A percentile compares a stretch with the other conserved stretches of the same genome.
Evolutionary conservation across 331 rosid species (phyloP).

Genomic region (Quercus phellos): DNA sequence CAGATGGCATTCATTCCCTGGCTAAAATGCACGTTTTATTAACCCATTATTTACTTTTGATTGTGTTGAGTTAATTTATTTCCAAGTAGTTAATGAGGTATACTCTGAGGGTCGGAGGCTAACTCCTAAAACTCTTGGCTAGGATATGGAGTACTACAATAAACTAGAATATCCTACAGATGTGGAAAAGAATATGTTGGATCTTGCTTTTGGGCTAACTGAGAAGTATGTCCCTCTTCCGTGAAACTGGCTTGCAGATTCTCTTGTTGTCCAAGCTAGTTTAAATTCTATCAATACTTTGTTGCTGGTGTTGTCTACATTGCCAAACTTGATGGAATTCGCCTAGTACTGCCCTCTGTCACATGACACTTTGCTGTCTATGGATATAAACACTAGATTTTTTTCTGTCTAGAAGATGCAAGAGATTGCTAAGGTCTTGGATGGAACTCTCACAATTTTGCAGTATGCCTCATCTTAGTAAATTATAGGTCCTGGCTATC

Average conservation of each 20-base stretch:
- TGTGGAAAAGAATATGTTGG: slow-evolving; percentile 90
- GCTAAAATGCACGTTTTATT: too few relatives aligned
- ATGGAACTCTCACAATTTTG: slow-evolving; percentile 25
- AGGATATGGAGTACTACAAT: slow-evolving; percentile 72
- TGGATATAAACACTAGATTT: slow-evolving; percentile 67
- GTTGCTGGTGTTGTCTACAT: slow-evolving; percentile 56
- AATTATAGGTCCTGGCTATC: too few relatives aligned
- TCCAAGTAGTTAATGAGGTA: neutral
- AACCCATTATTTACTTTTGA: too few relatives aligned
- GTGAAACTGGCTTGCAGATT: neutral
- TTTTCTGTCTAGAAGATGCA: slow-evolving; percentile 7
- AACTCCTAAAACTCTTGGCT: slow-evolving; percentile 8
- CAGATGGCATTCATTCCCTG: too few relatives aligned
- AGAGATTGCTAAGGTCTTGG: neutral
- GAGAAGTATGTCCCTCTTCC: slow-evolving; percentile 43
- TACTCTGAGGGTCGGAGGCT: neutral
- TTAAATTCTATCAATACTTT: neutral
- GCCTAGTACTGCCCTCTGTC: slow-evolving; percentile 75
- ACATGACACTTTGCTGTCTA: slow-evolving; percentile 82
- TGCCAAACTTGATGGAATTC: slow-evolving; percentile 81
- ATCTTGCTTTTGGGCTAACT: slow-evolving; percentile 73
- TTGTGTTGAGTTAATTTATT: slow-evolving; percentile 6
- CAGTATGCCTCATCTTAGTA: neutral
- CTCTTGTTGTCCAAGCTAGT: neutral
- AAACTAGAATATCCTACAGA: slow-evolving; percentile 71